A percentile compares a stretch with the other conserved stretches of the same genome.
Conservation (phyloP, 495 filamentous ascomycete genomes). For the Choiromyces venosus region DNA sequence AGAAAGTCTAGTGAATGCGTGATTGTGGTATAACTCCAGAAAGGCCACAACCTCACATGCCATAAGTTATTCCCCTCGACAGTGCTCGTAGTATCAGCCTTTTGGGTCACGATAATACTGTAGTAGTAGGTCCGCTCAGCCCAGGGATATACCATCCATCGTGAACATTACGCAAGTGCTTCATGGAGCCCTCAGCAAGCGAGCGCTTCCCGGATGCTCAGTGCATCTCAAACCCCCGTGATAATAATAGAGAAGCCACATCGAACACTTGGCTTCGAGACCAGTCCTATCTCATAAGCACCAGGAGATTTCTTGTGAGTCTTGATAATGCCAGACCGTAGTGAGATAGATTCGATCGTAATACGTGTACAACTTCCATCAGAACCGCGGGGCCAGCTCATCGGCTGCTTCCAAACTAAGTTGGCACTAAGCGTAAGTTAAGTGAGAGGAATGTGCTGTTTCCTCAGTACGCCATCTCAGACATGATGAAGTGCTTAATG, state of each 20-base stretch:
- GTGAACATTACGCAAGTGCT: not conserved
- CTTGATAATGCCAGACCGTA: not conserved
- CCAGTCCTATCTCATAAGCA: not conserved
- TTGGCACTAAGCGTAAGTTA: no score
- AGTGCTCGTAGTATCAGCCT: not conserved
- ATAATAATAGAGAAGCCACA: not conserved
- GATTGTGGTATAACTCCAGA: not conserved
- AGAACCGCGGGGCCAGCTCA: not conserved
- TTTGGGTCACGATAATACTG: not conserved
- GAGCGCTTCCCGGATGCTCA: not conserved
- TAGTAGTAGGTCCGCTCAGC: not conserved
- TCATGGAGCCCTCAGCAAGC: not conserved
- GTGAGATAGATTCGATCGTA: not conserved
- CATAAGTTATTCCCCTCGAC: not conserved
- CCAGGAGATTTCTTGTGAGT: not conserved
- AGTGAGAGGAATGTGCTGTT: no score
- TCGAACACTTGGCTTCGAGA: not conserved
- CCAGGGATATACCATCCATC: not conserved
- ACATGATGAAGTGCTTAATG: no score
- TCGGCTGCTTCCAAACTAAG: not conserved
- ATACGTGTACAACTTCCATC: not conserved
- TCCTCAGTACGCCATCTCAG: no score
- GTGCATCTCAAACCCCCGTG: not conserved
- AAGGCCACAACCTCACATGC: not conserved
- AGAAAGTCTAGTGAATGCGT: not conserved